phyloP scores from a whole-genome alignment of 1,284 basidiomycete species.

The Clitocybe nebularis region DNA sequence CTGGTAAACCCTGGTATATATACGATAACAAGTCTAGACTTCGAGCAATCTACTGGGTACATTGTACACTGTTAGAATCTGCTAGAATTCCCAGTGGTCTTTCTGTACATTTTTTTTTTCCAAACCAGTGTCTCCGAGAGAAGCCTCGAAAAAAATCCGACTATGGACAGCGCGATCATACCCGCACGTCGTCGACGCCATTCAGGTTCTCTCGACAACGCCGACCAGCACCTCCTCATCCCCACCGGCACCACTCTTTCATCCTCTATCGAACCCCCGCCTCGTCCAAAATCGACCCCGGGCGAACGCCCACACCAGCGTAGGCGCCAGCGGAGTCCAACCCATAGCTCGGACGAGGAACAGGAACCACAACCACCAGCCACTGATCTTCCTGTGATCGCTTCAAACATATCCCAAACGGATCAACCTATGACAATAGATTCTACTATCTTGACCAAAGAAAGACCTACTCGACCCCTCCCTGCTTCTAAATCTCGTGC shows the following conservation, averaged over 20 bases:
- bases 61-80: too few relatives aligned
- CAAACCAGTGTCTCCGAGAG: too few relatives aligned
- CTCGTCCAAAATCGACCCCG: slow-evolving; percentile 39
- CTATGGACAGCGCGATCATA: slow-evolving; percentile 23
- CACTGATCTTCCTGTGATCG: slow-evolving; percentile 19
- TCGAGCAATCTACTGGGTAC: too few relatives aligned
- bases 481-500: slow-evolving; percentile 44
- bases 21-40: too few relatives aligned
- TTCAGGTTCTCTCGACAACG: slow-evolving; percentile 32
- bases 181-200: slow-evolving; percentile 36
- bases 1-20: too few relatives aligned
- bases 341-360: slow-evolving; percentile 21
- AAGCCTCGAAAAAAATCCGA: not conserved
- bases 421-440: slow-evolving; percentile 15
- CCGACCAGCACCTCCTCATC: slow-evolving; percentile 14
- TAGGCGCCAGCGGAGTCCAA: slow-evolving; percentile 34
- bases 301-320: slow-evolving; percentile 38
- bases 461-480: slow-evolving; percentile 44
- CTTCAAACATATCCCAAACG: slow-evolving; percentile 14
- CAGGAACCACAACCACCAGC: slow-evolving; percentile 3
- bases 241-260: slow-evolving; percentile 7
- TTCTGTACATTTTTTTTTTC: too few relatives aligned
- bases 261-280: slow-evolving; percentile 28
- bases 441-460: slow-evolving; percentile 16
- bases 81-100: too few relatives aligned